phyloP scores from a whole-genome alignment of 2,329 filamentous ascomycete genomes.

The Phaeosphaeria sp. region DNA sequence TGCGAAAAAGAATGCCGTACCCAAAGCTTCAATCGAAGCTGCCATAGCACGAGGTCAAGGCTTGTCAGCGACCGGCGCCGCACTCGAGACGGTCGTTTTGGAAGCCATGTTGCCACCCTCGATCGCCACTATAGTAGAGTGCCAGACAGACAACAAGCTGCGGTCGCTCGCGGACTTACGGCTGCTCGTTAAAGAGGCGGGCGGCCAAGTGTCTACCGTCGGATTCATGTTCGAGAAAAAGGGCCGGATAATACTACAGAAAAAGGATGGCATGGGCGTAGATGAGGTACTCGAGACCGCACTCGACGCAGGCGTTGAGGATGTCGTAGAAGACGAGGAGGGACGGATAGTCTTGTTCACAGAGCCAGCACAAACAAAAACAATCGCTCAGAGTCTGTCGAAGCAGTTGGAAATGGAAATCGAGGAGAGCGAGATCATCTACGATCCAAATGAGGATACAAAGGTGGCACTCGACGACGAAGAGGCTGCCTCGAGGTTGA shows the following conservation, averaged over 20 bases:
- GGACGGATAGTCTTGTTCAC: conserved; percentile 75
- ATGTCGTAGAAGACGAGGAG: conserved; percentile 72
- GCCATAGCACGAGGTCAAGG: conserved; percentile 91
- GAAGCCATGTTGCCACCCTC: conserved; percentile 81
- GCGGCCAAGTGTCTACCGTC: conserved; percentile 74
- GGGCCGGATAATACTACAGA: conserved; percentile 75
- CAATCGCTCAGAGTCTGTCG: conserved; percentile 69
- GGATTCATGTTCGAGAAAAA: conserved; percentile 85
- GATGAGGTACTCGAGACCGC: conserved; percentile 80
- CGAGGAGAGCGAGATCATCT: conserved; percentile 80
- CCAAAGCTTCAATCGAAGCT: conserved; percentile 82
- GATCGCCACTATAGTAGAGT: conserved; percentile 80
- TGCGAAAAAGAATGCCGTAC: conserved; percentile 86
- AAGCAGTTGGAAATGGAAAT: conserved; percentile 70
- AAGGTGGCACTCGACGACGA: conserved; percentile 67
- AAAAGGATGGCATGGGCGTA: conserved; percentile 61
- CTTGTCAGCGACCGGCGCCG: conserved; percentile 73
- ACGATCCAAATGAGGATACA: conserved; percentile 82
- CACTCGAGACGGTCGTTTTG: conserved; percentile 77
- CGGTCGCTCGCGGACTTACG: conserved; percentile 77
- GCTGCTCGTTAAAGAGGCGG: conserved; percentile 71
- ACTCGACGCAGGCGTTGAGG: conserved; percentile 82
- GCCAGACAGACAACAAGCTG: conserved; percentile 81
- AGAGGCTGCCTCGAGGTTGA: conserved; percentile 63
- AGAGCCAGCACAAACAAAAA: conserved; percentile 68